phyloP scores from a whole-genome alignment of 139 green algal species.

The Microglena sp. region DNA sequence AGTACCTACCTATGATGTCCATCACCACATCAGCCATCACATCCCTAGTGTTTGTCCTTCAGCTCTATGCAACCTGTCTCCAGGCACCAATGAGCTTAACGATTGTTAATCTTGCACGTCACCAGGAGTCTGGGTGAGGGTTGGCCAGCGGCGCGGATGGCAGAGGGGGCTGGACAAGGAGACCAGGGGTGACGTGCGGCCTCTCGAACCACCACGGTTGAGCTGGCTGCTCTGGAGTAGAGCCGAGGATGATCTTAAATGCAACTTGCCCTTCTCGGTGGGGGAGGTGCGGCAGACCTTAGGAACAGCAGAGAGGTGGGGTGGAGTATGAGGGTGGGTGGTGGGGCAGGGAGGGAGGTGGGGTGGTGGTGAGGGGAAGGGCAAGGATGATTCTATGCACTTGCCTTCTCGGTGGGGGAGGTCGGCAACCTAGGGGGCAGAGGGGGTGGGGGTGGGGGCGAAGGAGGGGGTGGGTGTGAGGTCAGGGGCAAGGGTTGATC shows the following conservation, averaged over 20 bases:
- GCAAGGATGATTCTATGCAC: not conserved
- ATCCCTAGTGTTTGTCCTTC: constrained; percentile 59
- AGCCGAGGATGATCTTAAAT: constrained; percentile 98
- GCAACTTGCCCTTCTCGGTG: constrained; percentile 86
- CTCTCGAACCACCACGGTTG: constrained; percentile 91
- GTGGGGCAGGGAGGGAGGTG: too few relatives aligned
- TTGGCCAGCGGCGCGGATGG: constrained; percentile 88
- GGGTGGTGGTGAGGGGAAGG: too few relatives aligned
- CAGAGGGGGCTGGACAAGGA: constrained; percentile 88
- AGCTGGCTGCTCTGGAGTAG: constrained; percentile 70
- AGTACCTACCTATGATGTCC: too few relatives aligned
- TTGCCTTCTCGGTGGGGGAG: not conserved
- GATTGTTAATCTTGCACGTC: too few relatives aligned
- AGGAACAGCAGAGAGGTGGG: not conserved
- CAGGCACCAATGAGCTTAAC: too few relatives aligned
- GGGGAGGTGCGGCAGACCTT: constrained; percentile 77
- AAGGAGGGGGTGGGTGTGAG: not conserved
- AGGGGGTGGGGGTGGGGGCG: not conserved
- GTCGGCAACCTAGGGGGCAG: not conserved
- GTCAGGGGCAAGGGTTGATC: too few relatives aligned
- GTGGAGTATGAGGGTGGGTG: too few relatives aligned
- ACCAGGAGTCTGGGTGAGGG: not conserved
- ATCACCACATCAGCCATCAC: constrained; percentile 91
- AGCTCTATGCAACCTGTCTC: constrained; percentile 50
- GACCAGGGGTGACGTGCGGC: constrained; percentile 81